Percentiles rank a stretch among this genome's conserved stretches.
phyloP scores from a whole-genome alignment of 2,329 filamentous ascomycete species.

The Claviceps fusiformis region DNA sequence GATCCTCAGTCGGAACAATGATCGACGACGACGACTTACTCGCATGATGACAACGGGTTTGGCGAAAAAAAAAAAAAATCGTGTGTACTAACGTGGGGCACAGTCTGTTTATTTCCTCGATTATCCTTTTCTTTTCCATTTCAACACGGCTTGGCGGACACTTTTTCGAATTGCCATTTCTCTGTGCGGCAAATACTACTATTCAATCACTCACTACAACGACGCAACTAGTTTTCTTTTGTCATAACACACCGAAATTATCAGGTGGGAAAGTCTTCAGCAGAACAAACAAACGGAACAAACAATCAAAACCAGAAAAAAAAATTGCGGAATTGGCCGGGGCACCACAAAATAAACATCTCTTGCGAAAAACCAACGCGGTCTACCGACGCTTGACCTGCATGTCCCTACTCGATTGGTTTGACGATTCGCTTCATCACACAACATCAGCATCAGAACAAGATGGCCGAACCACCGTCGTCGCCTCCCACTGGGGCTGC shows the following conservation, averaged over 20 bases:
- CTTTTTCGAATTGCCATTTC: background rate
- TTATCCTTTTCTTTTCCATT: background rate
- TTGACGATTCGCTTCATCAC: background rate
- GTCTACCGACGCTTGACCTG: background rate
- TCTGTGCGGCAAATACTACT: background rate
- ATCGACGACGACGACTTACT: background rate
- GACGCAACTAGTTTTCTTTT: constrained; percentile 3
- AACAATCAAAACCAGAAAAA: background rate
- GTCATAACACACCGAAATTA: background rate
- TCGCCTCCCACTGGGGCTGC: constrained; percentile 44
- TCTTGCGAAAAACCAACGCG: background rate
- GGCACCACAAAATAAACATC: background rate
- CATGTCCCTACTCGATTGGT: background rate
- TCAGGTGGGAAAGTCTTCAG: background rate
- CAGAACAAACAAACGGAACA: background rate
- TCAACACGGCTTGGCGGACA: background rate
- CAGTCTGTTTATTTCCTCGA: background rate
- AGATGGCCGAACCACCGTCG: constrained; percentile 47
- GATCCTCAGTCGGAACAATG: background rate
- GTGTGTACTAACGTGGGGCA: background rate
- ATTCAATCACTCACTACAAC: background rate
- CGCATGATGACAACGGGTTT: background rate
- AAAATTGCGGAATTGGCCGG: background rate
- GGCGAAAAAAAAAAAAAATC: background rate
- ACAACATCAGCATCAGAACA: background rate